Base-by-base conservation (phyloP, 495 filamentous ascomycete species). In the Aspergillus avenaceus region DNA sequence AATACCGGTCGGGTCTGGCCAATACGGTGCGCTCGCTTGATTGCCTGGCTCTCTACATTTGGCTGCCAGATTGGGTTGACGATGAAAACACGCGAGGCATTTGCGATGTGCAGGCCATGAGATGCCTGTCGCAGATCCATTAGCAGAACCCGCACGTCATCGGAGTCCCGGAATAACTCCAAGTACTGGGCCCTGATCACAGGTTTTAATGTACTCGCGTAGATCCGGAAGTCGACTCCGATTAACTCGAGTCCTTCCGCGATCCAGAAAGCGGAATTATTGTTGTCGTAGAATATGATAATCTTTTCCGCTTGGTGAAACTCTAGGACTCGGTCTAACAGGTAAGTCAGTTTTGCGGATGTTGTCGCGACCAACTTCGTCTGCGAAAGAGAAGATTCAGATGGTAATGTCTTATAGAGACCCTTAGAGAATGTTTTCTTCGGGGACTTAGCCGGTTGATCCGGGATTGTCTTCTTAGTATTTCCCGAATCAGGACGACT, bases 51-150 rank as follows among this genome's bases (percentile, higher is more conserved):
- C 59, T 96, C 88, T 7, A 96, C 79, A 50, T 87, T 85, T 0
- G 89, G 88, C 42, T 88, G 86, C 69, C 93, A 84, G 24, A 93
- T 86, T 0, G 92, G 92, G 49, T 89, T 95, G 52, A 96, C 76
- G 56, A 97, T 96, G 71, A 86, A 95, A n/a, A 97, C 85, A 0
- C 92, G 76, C 0, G 84, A 90, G 4, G 93, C 92, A 26, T 81
- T 80, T 18, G 81, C 80, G 59, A 97, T 81, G 56, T 96, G 89
- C 0, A 97, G 74, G 0, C 92, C 92, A 50, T 89, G 88, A 3
- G 92, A 90, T 13, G 91, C 91, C 62, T 93, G 87, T 2, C 77
- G 78, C 18, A 96, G 81, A 60, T 96, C 89, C 88, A 97, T 97
- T 4, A 97, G 73, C 0, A 97, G 71, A 0, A 97, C 87, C 0